Base-by-base conservation (phyloP, 2,329 filamentous ascomycete species). In the Epichloe hybrida region DNA sequence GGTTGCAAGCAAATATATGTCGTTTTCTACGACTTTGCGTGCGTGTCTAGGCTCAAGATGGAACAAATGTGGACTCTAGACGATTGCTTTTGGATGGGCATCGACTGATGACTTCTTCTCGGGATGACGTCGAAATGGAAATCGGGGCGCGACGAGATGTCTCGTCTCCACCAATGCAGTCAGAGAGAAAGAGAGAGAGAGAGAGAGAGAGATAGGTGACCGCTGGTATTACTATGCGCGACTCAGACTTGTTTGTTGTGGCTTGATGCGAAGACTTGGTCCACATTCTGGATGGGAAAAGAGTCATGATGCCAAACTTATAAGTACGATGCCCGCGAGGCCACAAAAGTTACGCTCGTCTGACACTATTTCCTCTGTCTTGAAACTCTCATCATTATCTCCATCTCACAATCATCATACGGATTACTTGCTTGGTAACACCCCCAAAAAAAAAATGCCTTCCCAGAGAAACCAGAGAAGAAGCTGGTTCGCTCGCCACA, bases 401-500 rank as follows among this genome's bases (percentile, higher is more conserved):
- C 27, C 27, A 11, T 31, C 3, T 9, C 27, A 4, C 27, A 9
- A 31, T 31, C 27, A 4, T 9, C 8, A 31, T 11, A 9, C 23
- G 23, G 6, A 27, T 27, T 27, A 7, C 27, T 4, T 31, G 3
- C 27, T 31, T 3, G 27, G 27, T 31, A 31, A 9, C 27, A 9
- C 3, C n/a, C n/a, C n/a, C 20, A 41, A 9, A 17, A 17, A 17
- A 17, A 17, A 17, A 45, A 65, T 66, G 64, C 57, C 64, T 53
- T 66, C 64, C 36, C 52, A 58, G 48, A 59, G 55, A 44, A 63
- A 62, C 37, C 52, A 58, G 48, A 59, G 55, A 44, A 63, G 62
- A 47, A 62, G 59, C 55, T 70, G 68, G 68, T 69, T 69, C 53
- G 63, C 65, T 46, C 66, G 67, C 54, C 68, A 70, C 62, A 69